Base-by-base conservation (phyloP, 2,329 filamentous ascomycete species). In the Niveomyces coronatus region DNA sequence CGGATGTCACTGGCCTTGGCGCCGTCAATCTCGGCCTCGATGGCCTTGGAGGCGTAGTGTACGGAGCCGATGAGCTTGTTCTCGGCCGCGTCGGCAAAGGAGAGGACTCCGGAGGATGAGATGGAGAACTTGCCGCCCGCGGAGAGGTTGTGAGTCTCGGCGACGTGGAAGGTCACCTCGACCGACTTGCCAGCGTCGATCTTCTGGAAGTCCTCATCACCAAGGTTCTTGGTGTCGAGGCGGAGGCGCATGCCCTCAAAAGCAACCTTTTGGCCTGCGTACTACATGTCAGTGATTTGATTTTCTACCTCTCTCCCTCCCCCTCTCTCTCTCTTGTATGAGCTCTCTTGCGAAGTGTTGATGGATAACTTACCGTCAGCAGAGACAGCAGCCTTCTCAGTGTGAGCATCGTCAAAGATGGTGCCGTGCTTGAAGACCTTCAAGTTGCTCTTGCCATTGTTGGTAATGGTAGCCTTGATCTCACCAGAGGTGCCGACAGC, bases 11-110 rank as follows among this genome's bases (percentile, higher is more conserved):
- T 60, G 10, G 75, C 74, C 36, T 66, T 49, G 13, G 55, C 57
- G 23, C 68, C 73, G 46, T 80, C 67, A 26, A 81, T 61, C 16
- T 63, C 54, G 46, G 53, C 33, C 28, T 37, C 13, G 72, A 57
- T 22, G 13, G 64, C 62, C 58, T 82, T 82, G 51, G 72, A 76
- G 37, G 64, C 58, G 58, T 71, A 82, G 9, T 67, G 54, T 3
- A 81, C 53, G 31, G 65, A 67, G 34, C 71, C 75, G 9, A 67
- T 55, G 24, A 83, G 64, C 28, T 67, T 58, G 32, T 64, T 75
- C 15, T 63, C 67, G 49, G 67, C 62, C 30, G 60, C 60, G 16
- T 65, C 61, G 20, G 76, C 71, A 39, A 69, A 70, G 8, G 73
- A 69, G 30, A 82, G 63, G 9, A 65, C 62, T 5, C 79, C 79